A percentile compares a stretch with the other conserved stretches of the same genome.
Conservation (phyloP, 768 basidiomycete species). For the Leccinum rimulosum region DNA sequence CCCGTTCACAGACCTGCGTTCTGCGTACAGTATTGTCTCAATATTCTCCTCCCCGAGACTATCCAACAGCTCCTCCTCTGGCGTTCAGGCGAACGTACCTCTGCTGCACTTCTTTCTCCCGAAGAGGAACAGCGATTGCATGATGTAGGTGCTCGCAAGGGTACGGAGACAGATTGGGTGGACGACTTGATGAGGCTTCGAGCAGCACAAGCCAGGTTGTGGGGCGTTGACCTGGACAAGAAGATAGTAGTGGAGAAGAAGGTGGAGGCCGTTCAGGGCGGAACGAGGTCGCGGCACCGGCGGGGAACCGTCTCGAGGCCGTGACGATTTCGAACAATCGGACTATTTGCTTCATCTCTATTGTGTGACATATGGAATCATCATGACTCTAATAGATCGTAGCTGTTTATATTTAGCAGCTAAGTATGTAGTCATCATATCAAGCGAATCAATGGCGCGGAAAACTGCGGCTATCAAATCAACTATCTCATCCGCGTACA, state of each 20-base stretch:
- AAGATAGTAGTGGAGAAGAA: constrained; percentile 18
- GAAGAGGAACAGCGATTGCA: constrained; percentile 59
- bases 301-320: constrained; percentile 19
- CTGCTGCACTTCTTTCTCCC: constrained; percentile 44
- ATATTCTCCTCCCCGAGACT: constrained; percentile 70
- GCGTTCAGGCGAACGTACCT: constrained; percentile 58
- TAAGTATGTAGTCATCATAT: background rate
- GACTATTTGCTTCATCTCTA: constrained; percentile 12
- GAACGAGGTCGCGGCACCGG: constrained; percentile 32
- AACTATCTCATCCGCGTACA: background rate
- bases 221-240: constrained; percentile 31
- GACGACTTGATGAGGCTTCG: constrained; percentile 50
- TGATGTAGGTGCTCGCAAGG: constrained; percentile 43
- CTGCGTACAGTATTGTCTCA: constrained; percentile 58
- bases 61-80: constrained; percentile 73
- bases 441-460: background rate
- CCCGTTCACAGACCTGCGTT: constrained; percentile 1
- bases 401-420: background rate
- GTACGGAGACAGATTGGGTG: constrained; percentile 66
- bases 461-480: constrained; percentile 1
- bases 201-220: constrained; percentile 38
- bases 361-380: background rate
- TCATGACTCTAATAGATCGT: background rate
- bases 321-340: constrained; percentile 2
- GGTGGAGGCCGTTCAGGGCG: constrained; percentile 17